Conservation (phyloP, 352 stramenopile genomes). For the Globisporangium okanoganense region DNA sequence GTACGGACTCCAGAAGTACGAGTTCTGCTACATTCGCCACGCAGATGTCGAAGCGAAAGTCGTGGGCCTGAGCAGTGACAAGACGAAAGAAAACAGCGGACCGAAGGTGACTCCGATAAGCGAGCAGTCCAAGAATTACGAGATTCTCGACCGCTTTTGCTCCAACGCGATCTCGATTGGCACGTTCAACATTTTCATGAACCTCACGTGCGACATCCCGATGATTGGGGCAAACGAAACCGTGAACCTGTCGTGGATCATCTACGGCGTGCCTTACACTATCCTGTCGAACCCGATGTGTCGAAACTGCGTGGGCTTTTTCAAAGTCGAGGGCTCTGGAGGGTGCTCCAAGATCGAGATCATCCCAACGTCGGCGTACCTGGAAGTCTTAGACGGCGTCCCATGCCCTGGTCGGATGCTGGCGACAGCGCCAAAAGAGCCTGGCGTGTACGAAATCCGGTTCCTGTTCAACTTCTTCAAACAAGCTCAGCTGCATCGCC, state of each 20-base stretch:
- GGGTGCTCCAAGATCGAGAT: slow-evolving; percentile 42
- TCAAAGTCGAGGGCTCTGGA: slow-evolving; percentile 34
- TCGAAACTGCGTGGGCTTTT: slow-evolving; percentile 57
- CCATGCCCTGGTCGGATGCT: slow-evolving; percentile 44
- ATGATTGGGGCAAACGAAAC: slow-evolving; percentile 39
- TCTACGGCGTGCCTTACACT: slow-evolving; percentile 49
- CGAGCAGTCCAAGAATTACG: slow-evolving; percentile 25
- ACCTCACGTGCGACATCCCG: slow-evolving; percentile 41
- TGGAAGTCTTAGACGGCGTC: slow-evolving; percentile 29
- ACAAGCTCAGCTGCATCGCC: slow-evolving; percentile 45
- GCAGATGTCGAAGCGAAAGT: slow-evolving; percentile 26
- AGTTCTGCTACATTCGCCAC: slow-evolving; percentile 56
- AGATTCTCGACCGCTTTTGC: slow-evolving; percentile 40
- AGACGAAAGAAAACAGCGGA: slow-evolving; percentile 17
- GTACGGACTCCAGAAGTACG: slow-evolving; percentile 53
- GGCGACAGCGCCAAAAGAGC: slow-evolving; percentile 36
- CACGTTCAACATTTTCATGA: slow-evolving; percentile 68
- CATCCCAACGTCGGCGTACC: slow-evolving; percentile 46
- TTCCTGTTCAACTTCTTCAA: slow-evolving; percentile 73
- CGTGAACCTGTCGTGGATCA: slow-evolving; percentile 47
- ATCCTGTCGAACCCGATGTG: slow-evolving; percentile 43
- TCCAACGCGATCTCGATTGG: slow-evolving; percentile 55
- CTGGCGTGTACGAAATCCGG: slow-evolving; percentile 55
- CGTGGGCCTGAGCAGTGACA: slow-evolving; percentile 19
- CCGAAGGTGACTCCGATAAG: slow-evolving; percentile 17